Evolutionary conservation across 768 basidiomycete species (phyloP), one percentile per base, ranked within the genome.

Genomic region (Calvatia gigantea): DNA sequence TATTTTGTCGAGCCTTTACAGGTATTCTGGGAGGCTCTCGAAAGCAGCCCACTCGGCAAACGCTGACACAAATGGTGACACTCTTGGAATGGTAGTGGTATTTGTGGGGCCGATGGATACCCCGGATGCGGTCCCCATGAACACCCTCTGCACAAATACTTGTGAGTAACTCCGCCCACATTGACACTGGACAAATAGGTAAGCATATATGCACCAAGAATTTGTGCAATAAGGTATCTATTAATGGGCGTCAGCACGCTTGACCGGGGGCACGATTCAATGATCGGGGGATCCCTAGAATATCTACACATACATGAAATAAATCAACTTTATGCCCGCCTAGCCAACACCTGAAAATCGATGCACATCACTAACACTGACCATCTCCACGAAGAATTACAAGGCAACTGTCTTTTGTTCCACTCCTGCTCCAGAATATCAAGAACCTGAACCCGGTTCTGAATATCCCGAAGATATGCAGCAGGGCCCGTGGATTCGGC

Each of bases 201-300:
- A 51, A 17, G 61, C 59, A 62, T 44, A 17, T 62, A 60, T 46
- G 59, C 61, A 7, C 61, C 61, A 38, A 62, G 50, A n/a, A 60
- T 60, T 44, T 62, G 61, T 19, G 61, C 59, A 21, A 62, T 14
- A 17, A 62, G 58, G 31, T 62, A 62, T 33, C 61, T 62, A 33
- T 12, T 6, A 17, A 33, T 17, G 15, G 17, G 31, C 17, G 17
- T 58, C 19, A 45, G 15, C 21, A 37, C 11, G 25, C 19, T 14
- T 52, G 29, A n/a, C 27, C 23, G 12, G 14, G 21, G 23, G 15
- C 50, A 54, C 21, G 58, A n/a, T n/a, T n/a, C n/a, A n/a, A n/a
- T n/a, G n/a, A 12, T 28, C 41, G 5, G 61, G 61, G 48, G 60
- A 62, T 4, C 48, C 54, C 12, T 49, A 42, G 35, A 60, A 60